Conservation (phyloP, 1,139 yeast species). For the Blastobotrys apis region DNA sequence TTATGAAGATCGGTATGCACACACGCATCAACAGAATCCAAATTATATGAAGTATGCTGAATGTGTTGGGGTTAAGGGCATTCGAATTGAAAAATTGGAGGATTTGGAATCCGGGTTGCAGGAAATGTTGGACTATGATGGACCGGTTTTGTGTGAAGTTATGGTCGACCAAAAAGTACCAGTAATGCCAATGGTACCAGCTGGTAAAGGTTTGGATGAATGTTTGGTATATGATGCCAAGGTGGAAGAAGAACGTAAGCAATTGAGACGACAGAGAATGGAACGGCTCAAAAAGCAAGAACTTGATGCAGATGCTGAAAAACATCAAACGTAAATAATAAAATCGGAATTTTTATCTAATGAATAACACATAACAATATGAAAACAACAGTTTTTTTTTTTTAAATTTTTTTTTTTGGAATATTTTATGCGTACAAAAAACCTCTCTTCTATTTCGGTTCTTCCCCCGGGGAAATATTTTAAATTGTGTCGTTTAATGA, state of each 20-base stretch:
- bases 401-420: slow-evolving; percentile 9
- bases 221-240: slow-evolving; percentile 81
- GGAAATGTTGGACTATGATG: slow-evolving; percentile 67
- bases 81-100: slow-evolving; percentile 64
- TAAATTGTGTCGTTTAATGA: too few relatives aligned
- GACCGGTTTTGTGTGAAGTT: slow-evolving; percentile 90
- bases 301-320: slow-evolving; percentile 7
- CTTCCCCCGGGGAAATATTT: too few relatives aligned
- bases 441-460: too few relatives aligned
- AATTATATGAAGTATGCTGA: slow-evolving; percentile 90
- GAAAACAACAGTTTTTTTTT: neutral
- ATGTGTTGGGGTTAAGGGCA: slow-evolving; percentile 86
- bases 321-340: slow-evolving; percentile 4
- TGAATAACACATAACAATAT: neutral
- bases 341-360: neutral
- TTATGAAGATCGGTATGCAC: slow-evolving; percentile 94
- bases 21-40: slow-evolving; percentile 94
- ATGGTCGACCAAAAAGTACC: slow-evolving; percentile 94
- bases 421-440: too few relatives aligned
- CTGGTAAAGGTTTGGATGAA: slow-evolving; percentile 90
- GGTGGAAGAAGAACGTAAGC: slow-evolving; percentile 68
- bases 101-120: slow-evolving; percentile 60
- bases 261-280: slow-evolving; percentile 52
- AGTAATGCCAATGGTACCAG: slow-evolving; percentile 97
- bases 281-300: slow-evolving; percentile 6